Conservation (phyloP, 257 asterid genomes). For the Jasminum sambac region DNA sequence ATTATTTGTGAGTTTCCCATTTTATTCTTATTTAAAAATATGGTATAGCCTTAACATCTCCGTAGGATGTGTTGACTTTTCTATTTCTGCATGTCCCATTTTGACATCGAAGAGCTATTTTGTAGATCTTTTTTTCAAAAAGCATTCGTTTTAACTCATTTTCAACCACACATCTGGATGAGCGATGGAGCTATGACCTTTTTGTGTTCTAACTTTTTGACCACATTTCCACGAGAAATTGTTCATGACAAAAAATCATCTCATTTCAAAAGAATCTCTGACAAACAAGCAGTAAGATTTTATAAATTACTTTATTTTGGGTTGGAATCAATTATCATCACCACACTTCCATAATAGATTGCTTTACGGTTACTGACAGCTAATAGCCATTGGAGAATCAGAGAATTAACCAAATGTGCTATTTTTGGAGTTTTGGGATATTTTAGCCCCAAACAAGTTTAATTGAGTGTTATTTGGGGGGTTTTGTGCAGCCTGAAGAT, state of each 20-base stretch:
- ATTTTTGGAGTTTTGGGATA: conserved; percentile 18
- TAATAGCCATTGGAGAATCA: not conserved
- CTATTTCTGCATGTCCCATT: not conserved
- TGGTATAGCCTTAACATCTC: not conserved
- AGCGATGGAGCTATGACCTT: too few relatives aligned
- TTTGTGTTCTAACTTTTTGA: too few relatives aligned
- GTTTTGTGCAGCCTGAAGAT: conserved; percentile 82
- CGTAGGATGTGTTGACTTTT: not conserved
- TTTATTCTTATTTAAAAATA: not conserved
- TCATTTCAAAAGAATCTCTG: too few relatives aligned
- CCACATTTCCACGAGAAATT: too few relatives aligned
- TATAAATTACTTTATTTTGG: not conserved
- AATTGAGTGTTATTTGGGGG: conserved; percentile 3
- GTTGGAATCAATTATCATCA: not conserved
- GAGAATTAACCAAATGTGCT: not conserved
- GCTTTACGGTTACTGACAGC: not conserved
- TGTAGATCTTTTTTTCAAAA: too few relatives aligned
- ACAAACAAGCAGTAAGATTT: not conserved
- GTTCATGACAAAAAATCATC: too few relatives aligned
- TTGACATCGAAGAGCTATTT: not conserved
- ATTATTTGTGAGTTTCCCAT: not conserved
- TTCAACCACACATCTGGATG: too few relatives aligned
- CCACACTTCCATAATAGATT: not conserved
- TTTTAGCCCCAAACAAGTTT: not conserved
- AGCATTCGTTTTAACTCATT: too few relatives aligned